Evolutionary conservation across 345 rosid genomes (phyloP).

Genomic region (Camelina hispida): DNA sequence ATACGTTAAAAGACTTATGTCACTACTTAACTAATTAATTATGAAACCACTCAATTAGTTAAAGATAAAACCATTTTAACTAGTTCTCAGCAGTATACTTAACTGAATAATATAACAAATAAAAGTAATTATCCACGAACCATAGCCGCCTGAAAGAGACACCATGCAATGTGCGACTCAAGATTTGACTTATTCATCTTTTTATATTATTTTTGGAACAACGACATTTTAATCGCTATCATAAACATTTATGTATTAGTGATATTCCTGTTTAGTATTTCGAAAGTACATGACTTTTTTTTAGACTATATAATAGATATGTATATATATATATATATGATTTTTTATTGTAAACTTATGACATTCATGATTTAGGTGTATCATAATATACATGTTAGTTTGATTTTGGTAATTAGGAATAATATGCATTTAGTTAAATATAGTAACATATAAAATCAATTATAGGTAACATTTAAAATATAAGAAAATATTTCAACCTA

Average conservation of each 20-base stretch:
- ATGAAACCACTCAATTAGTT: slow-evolving; percentile 21
- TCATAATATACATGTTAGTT: too few species aligned
- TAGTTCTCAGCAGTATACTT: slow-evolving; percentile 6
- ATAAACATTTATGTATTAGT: background rate
- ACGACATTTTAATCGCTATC: slow-evolving; percentile 24
- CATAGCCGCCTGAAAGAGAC: slow-evolving; percentile 42
- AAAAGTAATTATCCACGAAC: slow-evolving; percentile 22
- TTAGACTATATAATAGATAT: too few species aligned
- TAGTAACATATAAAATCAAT: too few species aligned
- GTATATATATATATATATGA: too few species aligned
- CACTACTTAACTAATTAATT: slow-evolving; percentile 24
- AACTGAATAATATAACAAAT: slow-evolving; percentile 6
- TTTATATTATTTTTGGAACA: slow-evolving; percentile 17
- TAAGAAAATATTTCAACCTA: too few species aligned
- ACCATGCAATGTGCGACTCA: slow-evolving; percentile 31
- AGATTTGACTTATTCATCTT: slow-evolving; percentile 22
- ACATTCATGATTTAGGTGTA: too few species aligned
- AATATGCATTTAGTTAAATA: too few species aligned
- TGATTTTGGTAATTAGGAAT: too few species aligned
- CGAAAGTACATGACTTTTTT: too few species aligned
- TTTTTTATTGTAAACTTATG: too few species aligned
- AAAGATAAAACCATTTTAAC: background rate
- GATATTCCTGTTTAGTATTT: too few species aligned
- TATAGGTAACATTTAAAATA: too few species aligned
- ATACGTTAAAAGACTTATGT: slow-evolving; percentile 27